These are phyloP conservation scores for Lagenaria siceraria DNA, from an alignment of 306 rosid species.

Conservation along the genomic window DNA sequence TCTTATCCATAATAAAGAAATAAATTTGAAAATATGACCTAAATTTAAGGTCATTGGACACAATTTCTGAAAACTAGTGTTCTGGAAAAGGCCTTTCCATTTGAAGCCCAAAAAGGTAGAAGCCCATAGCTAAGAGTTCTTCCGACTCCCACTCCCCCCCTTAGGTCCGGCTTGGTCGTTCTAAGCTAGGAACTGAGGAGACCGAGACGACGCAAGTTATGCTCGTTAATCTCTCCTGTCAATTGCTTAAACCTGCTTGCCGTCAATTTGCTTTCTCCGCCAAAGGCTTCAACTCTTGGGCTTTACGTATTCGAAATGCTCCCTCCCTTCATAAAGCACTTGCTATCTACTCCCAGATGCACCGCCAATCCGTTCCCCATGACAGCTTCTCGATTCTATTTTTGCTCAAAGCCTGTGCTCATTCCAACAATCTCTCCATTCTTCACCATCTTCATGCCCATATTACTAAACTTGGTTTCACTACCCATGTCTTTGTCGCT, in stretches of 20 bases:
- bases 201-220: background rate
- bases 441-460: conserved; percentile 48
- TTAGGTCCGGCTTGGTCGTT: no score
- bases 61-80: no score
- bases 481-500: conserved; percentile 28
- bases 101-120: no score
- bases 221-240: conserved; percentile 2
- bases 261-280: background rate
- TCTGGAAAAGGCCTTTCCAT: no score
- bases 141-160: no score
- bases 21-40: no score
- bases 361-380: conserved; percentile 17
- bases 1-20: no score
- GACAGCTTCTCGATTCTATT: conserved; percentile 40
- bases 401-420: conserved; percentile 44
- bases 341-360: conserved; percentile 28
- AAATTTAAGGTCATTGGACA: no score
- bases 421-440: conserved; percentile 10
- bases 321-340: conserved; percentile 35
- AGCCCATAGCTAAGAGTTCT: no score
- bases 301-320: conserved; percentile 33
- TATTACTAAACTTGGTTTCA: conserved; percentile 44
- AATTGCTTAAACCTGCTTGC: conserved; percentile 5
- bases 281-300: conserved; percentile 31
- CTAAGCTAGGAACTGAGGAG: background rate